Conservation (phyloP, 2,329 filamentous ascomycete species). For the Botrytis porri region DNA sequence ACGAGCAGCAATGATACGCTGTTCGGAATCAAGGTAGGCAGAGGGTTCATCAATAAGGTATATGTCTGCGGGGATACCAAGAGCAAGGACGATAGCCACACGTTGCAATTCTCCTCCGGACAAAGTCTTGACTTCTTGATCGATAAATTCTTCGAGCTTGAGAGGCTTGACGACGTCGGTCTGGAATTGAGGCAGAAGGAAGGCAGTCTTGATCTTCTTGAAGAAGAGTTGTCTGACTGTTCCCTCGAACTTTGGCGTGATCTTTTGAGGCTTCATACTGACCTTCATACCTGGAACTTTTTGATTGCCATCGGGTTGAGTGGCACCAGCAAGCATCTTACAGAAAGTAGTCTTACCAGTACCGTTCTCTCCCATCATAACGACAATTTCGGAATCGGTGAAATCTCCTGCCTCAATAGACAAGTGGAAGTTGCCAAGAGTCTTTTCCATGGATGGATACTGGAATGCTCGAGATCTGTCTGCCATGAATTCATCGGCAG, state of each 20-base stretch:
- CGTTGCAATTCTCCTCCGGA: slow-evolving; percentile 99
- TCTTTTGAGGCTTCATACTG: slow-evolving; percentile 99
- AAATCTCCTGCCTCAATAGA: slow-evolving; percentile 79
- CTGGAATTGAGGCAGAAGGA: slow-evolving; percentile 97
- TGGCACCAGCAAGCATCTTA: slow-evolving; percentile 86
- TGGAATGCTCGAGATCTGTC: slow-evolving; percentile 82
- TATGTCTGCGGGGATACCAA: slow-evolving; percentile 93
- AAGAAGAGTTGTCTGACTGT: slow-evolving; percentile 98
- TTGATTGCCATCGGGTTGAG: slow-evolving; percentile 80
- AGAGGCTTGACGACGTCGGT: slow-evolving; percentile 99
- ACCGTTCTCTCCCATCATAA: slow-evolving; percentile 99
- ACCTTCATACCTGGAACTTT: slow-evolving; percentile 92
- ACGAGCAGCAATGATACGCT: slow-evolving; percentile 94
- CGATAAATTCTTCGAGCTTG: slow-evolving; percentile 98
- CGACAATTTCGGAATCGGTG: slow-evolving; percentile 96
- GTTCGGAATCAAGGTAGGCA: slow-evolving; percentile 96
- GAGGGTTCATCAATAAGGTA: slow-evolving; percentile 98
- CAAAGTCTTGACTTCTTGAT: slow-evolving; percentile 98
- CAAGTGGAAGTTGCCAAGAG: slow-evolving; percentile 82
- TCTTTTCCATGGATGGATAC: slow-evolving; percentile 92
- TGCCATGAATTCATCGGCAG: slow-evolving; percentile 79
- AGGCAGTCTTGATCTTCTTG: slow-evolving; percentile 98
- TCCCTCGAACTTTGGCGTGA: slow-evolving; percentile 95
- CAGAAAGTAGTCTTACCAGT: slow-evolving; percentile 99
- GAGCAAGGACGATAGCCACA: slow-evolving; percentile 95